Base-by-base conservation (phyloP, 495 filamentous ascomycete genomes). In the Mycothermus thermophilus region DNA sequence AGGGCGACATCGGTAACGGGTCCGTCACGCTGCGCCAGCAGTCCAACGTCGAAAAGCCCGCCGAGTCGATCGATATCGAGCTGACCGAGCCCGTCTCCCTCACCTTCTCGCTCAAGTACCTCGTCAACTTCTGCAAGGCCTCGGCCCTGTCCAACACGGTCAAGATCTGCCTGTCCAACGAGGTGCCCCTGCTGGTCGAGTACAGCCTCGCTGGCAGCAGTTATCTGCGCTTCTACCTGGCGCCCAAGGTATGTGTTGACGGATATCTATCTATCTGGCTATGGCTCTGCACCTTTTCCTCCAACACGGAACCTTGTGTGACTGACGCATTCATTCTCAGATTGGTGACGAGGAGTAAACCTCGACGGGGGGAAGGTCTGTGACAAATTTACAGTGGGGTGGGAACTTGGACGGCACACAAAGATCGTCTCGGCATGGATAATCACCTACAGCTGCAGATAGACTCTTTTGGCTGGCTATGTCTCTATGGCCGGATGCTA, bases 51-150 rank as follows among this genome's bases (percentile, higher is more conserved):
- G 90, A 99, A 18, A 94, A 95, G 68, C 77, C 84, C 23, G 75
- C 80, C 0, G 62, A 77, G 50, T 83, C 86, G 51, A 77, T 95
- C 51, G 75, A 83, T 40, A 94, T 99, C 46, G 74, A 81, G 43
- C 75, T 99, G 32, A 77, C 75, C 29, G 90, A 99, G 67, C 83
- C 92, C 37, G 92, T 96, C 40, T 68, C 82, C 29, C 75, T 99
- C 27, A 99, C 88, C 21, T 99, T 99, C 73, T 95, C 90, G 28
- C 81, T 96, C 47, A 99, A 99, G 63, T 99, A 99, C 65, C 76
- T 99, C 4, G 84, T 92, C 73, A 94, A 94, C 72, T 99, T 99
- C 69, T 96, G 90, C 77, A 99, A 99, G 70, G 90, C 90, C 24
- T 79, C 80, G 52, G 75, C 77, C 34, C 66, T 99, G 35, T 90